phyloP scores from a whole-genome alignment of 225 moss, liverwort and hornwort species.

The Pseudoscleropodium purum region DNA sequence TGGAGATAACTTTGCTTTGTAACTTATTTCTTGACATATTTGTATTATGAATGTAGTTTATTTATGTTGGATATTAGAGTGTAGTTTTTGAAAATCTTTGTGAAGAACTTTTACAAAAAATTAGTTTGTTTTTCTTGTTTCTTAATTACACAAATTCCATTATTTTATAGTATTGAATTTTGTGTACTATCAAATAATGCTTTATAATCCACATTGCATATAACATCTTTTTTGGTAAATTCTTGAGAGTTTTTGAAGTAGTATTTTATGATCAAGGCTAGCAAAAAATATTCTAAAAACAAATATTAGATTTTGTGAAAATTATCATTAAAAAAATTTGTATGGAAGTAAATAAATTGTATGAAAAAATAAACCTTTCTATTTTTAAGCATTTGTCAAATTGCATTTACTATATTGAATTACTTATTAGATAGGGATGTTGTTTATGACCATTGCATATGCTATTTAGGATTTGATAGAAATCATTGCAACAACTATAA shows the following conservation, averaged over 20 bases:
- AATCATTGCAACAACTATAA: not conserved
- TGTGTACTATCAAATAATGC: not conserved
- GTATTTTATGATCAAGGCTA: accelerated
- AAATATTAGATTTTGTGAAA: not conserved
- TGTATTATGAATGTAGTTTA: not conserved
- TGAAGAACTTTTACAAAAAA: not conserved
- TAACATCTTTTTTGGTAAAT: not conserved
- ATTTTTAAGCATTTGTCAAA: not conserved
- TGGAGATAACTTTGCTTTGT: too few species aligned
- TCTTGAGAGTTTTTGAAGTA: not conserved
- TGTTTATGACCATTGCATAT: accelerated
- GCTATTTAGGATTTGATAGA: not conserved
- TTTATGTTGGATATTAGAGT: too few species aligned
- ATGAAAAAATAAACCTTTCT: not conserved
- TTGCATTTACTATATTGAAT: not conserved
- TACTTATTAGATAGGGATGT: not conserved
- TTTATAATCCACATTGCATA: not conserved
- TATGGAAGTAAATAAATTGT: not conserved
- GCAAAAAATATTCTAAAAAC: not conserved
- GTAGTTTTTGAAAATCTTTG: not conserved
- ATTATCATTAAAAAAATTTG: not conserved
- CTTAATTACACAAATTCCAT: not conserved
- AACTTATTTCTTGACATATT: not conserved
- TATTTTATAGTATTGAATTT: not conserved
- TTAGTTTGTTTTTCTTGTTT: not conserved